Conservation (phyloP, 208 protist genomes). For the Trypanosoma lewisi region DNA sequence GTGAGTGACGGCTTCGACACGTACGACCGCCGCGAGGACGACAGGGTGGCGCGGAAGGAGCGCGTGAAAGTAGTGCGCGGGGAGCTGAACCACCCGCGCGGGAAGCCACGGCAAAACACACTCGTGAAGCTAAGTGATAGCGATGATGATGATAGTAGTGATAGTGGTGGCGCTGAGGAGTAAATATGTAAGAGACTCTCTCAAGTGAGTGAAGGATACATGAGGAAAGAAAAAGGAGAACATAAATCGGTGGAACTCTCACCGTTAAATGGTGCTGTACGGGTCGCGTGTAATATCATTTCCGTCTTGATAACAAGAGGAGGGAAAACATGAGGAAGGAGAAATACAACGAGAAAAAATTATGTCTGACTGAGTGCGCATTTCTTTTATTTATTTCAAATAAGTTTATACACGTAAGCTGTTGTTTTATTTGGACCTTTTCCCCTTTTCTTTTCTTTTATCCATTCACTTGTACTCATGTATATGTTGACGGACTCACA, state of each 20-base stretch:
- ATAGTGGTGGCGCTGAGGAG: background rate
- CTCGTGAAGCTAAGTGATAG: constrained; percentile 48
- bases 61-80: constrained; percentile 60
- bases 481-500: background rate
- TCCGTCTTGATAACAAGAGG: background rate
- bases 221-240: background rate
- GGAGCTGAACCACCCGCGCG: constrained; percentile 81
- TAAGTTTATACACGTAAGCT: background rate
- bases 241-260: background rate
- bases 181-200: too few species aligned
- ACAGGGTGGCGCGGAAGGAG: constrained; percentile 51
- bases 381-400: background rate
- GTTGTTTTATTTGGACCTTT: background rate
- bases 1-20: constrained; percentile 69
- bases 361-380: too few species aligned
- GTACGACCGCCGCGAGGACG: constrained; percentile 78
- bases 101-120: constrained; percentile 63
- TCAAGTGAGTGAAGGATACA: too few species aligned
- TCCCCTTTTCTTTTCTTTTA: background rate
- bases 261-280: background rate
- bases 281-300: background rate
- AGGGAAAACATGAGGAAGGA: background rate
- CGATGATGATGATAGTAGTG: constrained; percentile 11
- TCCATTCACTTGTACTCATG: background rate
- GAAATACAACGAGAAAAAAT: background rate